Evolutionary conservation across 2,329 filamentous ascomycete genomes (phyloP).

Genomic region (Ilyonectria destructans): DNA sequence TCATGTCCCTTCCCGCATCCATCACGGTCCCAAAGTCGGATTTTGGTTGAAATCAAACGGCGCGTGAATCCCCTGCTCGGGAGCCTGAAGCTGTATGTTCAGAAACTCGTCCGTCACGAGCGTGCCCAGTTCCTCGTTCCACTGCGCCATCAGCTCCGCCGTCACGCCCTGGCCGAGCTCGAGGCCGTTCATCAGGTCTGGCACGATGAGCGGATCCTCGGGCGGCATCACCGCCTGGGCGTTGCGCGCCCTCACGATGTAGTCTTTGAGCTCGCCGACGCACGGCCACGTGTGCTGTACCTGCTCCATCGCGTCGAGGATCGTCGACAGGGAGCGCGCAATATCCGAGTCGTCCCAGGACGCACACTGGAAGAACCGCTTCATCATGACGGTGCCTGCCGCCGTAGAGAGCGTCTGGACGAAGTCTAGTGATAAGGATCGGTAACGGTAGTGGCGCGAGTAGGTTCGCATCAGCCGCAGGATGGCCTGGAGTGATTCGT

Average conservation of each 20-base stretch:
- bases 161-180: conserved; percentile 47
- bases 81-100: conserved; percentile 52
- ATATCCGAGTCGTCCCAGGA: conserved; percentile 63
- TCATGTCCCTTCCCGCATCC: no score
- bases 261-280: conserved; percentile 60
- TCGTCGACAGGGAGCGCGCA: conserved; percentile 64
- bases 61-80: conserved; percentile 44
- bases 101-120: conserved; percentile 55
- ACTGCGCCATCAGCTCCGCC: conserved; percentile 49
- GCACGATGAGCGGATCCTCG: conserved; percentile 52
- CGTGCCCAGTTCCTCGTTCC: conserved; percentile 53
- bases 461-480: conserved; percentile 63
- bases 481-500: conserved; percentile 64
- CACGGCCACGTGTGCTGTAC: conserved; percentile 67
- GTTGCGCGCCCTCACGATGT: conserved; percentile 51
- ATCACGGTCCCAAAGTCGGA: conserved; percentile 28
- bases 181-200: conserved; percentile 54
- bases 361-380: conserved; percentile 58
- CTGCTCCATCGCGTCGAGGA: conserved; percentile 66
- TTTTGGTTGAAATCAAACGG: conserved; percentile 54
- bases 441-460: conserved; percentile 61
- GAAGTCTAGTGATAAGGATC: conserved; percentile 63
- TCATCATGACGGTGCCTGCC: conserved; percentile 64
- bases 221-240: conserved; percentile 52
- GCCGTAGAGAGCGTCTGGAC: conserved; percentile 66